Base-by-base conservation (phyloP, 441 rosid species). In the Gossypium trilobum region DNA sequence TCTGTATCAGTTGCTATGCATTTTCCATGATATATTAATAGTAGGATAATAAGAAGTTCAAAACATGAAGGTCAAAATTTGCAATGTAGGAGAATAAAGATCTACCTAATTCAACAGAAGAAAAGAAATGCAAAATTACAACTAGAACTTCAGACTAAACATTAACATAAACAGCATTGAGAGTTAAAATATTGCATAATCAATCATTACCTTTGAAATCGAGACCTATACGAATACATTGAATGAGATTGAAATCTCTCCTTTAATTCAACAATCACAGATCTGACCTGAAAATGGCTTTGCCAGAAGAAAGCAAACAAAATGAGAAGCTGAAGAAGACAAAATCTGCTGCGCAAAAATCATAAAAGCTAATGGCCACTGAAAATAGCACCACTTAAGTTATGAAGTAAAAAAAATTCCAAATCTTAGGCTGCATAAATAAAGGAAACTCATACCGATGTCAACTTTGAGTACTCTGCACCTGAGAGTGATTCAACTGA, bases 251-350 rank as follows among this genome's bases (percentile, higher is more conserved):
- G 99, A 63, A 92, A 84, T 68, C 88, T 85, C 86, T 89, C 97
- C 88, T 87, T 92, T 75, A 94, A 83, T 83, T 92, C 99, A 50
- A 96, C 88, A 82, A 92, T 85, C 91, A 95, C 93, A 83, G 99
- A 95, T 81, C 83, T 89, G 85, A 95, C 97, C 97, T 95, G 99
- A 88, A 89, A 84, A 88, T 86, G 83, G 79, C 97, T 92, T 92
- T 89, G 95, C 95, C 95, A 86, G 78, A 89, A 90, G 78, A 88
- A 85, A 86, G 90, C 92, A 86, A 85, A 83, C 85, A 86, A 86
- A 90, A 82, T 83, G 89, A 90, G 90, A 81, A 75, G 75, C 76
- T 79, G 75, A 78, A 84, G 58, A 57, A 74, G 72, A 29, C 36
- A 75, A 58, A 55, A 79, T 39, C 65, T n/a, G 48, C 29, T 29